phyloP scores from a whole-genome alignment of 23 red algal species.

The Chondrus crispus region DNA sequence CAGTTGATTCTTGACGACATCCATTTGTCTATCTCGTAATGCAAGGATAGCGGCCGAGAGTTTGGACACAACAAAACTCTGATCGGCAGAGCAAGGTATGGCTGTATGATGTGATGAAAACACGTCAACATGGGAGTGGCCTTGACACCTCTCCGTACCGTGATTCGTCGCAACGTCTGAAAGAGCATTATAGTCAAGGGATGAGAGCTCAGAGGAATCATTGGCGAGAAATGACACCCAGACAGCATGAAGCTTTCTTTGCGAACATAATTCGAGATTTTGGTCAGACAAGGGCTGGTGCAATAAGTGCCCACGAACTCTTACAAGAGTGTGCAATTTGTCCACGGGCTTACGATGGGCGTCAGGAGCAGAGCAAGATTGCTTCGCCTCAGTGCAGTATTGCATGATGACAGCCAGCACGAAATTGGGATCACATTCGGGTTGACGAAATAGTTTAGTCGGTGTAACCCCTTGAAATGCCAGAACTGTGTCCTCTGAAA shows the following conservation, averaged over 20 bases:
- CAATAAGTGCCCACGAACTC: neutral
- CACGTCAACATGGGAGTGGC: too few species aligned
- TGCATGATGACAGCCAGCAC: slow-evolving; percentile 1
- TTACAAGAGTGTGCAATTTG: neutral
- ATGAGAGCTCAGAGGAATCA: too few species aligned
- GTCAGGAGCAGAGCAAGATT: neutral
- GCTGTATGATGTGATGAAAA: too few species aligned
- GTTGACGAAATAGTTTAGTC: neutral
- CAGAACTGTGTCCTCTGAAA: neutral
- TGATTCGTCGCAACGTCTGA: too few species aligned
- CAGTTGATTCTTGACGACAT: too few species aligned
- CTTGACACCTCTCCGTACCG: too few species aligned
- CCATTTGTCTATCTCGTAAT: too few species aligned
- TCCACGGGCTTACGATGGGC: neutral
- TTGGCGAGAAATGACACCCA: neutral
- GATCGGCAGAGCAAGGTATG: too few species aligned
- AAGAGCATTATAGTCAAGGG: too few species aligned
- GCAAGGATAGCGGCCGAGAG: too few species aligned
- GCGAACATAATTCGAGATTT: neutral
- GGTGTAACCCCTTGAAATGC: neutral
- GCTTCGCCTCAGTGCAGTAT: neutral
- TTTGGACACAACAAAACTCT: too few species aligned
- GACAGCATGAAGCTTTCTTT: neutral
- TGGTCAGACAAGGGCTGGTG: neutral
- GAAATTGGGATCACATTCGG: neutral